Evolutionary conservation across 139 green algal species (phyloP).

Genomic region (Astrephomene gubernaculifera): DNA sequence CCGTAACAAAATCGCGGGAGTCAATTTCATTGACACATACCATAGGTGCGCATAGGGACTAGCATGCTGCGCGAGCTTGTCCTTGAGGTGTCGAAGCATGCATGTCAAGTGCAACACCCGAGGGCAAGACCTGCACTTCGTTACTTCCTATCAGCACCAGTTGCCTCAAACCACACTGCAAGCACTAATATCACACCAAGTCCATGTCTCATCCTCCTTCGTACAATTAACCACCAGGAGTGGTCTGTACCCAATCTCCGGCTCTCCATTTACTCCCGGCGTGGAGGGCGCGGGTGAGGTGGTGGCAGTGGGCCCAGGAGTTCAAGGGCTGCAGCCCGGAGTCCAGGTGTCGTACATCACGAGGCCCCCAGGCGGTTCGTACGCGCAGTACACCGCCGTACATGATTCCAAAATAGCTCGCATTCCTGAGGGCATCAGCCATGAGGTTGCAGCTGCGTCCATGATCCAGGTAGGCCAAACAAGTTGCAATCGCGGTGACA

Average conservation of each 20-base stretch:
- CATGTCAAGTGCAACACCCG: no score
- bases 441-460: conserved; percentile 39
- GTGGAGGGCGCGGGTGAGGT: conserved; percentile 54
- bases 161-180: no score
- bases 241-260: conserved; percentile 41
- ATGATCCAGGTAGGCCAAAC: conserved; percentile 41
- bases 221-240: no score
- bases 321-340: conserved; percentile 3
- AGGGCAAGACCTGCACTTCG: no score
- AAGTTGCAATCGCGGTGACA: no score
- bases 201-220: no score
- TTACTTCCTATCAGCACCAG: no score
- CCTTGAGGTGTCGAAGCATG: no score
- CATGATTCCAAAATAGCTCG: not conserved
- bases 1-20: conserved; percentile 6
- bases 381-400: conserved; percentile 51
- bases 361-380: conserved; percentile 18
- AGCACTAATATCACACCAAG: no score
- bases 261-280: conserved; percentile 33
- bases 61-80: no score
- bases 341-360: conserved; percentile 46
- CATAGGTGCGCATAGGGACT: conserved; percentile 22
- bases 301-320: conserved; percentile 36
- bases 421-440: conserved; percentile 34
- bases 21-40: conserved; percentile 58